These are phyloP conservation scores for Cladophialophora psammophila DNA, from an alignment of 2,329 filamentous ascomycete species.

Conservation along the genomic window DNA sequence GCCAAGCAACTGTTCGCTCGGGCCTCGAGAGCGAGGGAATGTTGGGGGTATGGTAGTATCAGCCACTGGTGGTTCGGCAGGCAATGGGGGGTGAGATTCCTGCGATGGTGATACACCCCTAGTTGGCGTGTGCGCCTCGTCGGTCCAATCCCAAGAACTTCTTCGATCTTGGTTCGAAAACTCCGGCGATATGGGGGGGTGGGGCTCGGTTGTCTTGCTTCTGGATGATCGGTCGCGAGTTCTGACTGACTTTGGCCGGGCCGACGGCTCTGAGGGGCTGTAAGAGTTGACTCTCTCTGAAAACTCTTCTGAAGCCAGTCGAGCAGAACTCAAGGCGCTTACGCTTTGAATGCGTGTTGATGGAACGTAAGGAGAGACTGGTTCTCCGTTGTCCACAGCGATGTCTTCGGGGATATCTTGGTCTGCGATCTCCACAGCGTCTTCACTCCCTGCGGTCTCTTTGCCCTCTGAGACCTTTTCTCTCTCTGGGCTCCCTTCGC, in stretches of 20 bases:
- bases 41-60: not conserved
- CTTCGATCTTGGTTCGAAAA: not conserved
- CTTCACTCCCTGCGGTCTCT: not conserved
- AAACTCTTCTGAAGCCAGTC: too few species aligned
- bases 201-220: not conserved
- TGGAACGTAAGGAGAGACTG: not conserved
- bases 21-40: too few species aligned
- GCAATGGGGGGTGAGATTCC: not conserved
- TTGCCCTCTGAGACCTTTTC: not conserved
- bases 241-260: not conserved
- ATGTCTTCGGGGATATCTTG: not conserved
- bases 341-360: too few species aligned
- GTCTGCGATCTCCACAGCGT: not conserved
- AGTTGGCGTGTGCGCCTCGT: not conserved
- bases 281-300: too few species aligned
- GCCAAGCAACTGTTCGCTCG: too few species aligned
- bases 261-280: not conserved
- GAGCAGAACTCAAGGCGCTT: too few species aligned
- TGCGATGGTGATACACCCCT: not conserved
- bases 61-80: not conserved
- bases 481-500: not conserved
- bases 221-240: not conserved
- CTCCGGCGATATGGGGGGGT: not conserved
- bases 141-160: not conserved
- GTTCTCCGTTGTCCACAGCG: not conserved